phyloP scores from a whole-genome alignment of 129 eudicot species.

The Lactuca sativa region DNA sequence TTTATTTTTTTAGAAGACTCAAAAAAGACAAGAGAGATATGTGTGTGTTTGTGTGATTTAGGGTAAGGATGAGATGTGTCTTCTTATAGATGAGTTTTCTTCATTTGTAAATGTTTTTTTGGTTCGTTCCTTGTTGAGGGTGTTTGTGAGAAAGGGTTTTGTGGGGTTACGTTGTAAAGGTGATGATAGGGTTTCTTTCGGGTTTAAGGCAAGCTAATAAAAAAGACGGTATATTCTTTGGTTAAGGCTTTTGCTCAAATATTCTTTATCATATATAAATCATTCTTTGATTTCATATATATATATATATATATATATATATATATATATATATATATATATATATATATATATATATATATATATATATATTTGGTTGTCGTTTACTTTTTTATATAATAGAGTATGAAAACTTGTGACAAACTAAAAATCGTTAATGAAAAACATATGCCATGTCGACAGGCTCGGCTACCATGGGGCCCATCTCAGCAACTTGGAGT shows the following conservation, averaged over 20 bases:
- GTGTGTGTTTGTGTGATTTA: slow-evolving; percentile 10
- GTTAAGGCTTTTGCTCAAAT: slow-evolving; percentile 30
- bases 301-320: too few relatives aligned
- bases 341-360: too few relatives aligned
- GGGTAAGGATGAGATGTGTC: slow-evolving; percentile 8
- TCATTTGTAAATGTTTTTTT: slow-evolving; percentile 19
- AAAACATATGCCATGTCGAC: too few relatives aligned
- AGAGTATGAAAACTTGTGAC: background rate
- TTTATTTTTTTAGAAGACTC: background rate
- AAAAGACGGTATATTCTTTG: slow-evolving; percentile 36
- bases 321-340: too few relatives aligned
- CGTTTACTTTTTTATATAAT: slow-evolving; percentile 12
- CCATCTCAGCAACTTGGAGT: too few relatives aligned
- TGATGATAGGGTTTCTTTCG: slow-evolving; percentile 1
- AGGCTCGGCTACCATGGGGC: too few relatives aligned
- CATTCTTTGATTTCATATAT: background rate
- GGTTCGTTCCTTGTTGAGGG: slow-evolving; percentile 32
- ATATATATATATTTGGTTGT: too few relatives aligned
- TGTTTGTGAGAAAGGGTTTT: slow-evolving; percentile 26
- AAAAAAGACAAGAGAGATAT: slow-evolving; percentile 1
- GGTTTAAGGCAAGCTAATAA: slow-evolving; percentile 21
- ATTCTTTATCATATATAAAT: slow-evolving; percentile 3
- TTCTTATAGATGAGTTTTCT: slow-evolving; percentile 21
- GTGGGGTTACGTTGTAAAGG: slow-evolving; percentile 32
- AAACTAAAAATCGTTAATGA: too few relatives aligned